These are phyloP conservation scores for Gentiana dahurica DNA, from an alignment of 257 asterid species.

Conservation along the genomic window DNA sequence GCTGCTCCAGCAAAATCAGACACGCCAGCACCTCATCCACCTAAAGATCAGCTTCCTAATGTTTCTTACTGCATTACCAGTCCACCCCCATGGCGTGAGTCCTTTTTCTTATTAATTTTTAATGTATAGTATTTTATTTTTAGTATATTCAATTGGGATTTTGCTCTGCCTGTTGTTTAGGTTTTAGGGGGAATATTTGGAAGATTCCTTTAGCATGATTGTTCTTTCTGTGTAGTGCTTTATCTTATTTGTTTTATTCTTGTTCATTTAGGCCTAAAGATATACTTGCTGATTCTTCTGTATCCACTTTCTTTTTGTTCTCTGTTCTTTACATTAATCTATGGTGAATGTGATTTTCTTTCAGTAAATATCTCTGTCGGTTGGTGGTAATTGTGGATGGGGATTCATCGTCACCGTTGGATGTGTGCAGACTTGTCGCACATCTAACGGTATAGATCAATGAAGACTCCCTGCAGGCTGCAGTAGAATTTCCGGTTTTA, in stretches of 20 bases:
- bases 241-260: too few species aligned
- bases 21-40: constrained; percentile 66
- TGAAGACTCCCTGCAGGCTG: too few species aligned
- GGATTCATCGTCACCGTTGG: too few species aligned
- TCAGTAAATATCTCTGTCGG: too few species aligned
- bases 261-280: not conserved
- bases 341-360: not conserved
- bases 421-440: too few species aligned
- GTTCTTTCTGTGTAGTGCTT: not conserved
- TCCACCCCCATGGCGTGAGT: constrained; percentile 97
- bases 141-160: not conserved
- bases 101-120: constrained; percentile 6
- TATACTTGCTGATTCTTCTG: constrained; percentile 4
- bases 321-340: not conserved
- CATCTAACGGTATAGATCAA: too few species aligned
- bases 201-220: constrained; percentile 1
- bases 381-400: too few species aligned
- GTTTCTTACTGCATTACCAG: constrained; percentile 90
- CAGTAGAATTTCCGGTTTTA: too few species aligned
- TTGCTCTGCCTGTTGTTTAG: not conserved
- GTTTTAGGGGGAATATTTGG: not conserved
- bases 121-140: constrained; percentile 8
- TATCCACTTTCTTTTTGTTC: not conserved
- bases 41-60: constrained; percentile 79
- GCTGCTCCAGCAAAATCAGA: constrained; percentile 45